Evolutionary conservation across 2,329 filamentous ascomycete species (phyloP).

Genomic region (Blastomyces percursus): DNA sequence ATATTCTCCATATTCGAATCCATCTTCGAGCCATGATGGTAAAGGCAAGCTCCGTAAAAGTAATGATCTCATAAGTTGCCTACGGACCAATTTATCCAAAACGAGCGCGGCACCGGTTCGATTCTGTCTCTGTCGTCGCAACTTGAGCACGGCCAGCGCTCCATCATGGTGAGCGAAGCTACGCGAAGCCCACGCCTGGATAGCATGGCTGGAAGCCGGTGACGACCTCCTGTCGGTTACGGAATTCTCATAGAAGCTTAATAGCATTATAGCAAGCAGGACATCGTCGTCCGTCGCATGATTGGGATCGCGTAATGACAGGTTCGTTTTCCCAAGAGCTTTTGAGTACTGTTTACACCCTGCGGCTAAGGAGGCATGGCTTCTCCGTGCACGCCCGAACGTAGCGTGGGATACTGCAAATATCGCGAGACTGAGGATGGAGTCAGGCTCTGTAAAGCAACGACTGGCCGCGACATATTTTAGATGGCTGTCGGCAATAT

Average conservation of each 20-base stretch:
- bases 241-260: constrained; percentile 3
- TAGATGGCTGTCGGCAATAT: constrained; percentile 1
- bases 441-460: background rate
- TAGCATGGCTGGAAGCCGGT: background rate
- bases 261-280: background rate
- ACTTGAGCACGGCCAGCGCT: background rate
- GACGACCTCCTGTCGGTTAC: background rate
- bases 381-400: background rate
- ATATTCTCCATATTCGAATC: background rate
- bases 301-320: background rate
- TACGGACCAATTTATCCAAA: constrained; percentile 3
- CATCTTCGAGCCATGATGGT: constrained; percentile 2
- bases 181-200: background rate
- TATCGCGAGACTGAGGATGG: constrained; percentile 1
- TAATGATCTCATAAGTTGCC: constrained; percentile 1
- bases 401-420: constrained; percentile 1
- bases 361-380: background rate
- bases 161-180: constrained; percentile 3
- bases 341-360: background rate
- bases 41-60: background rate
- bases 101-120: background rate
- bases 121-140: background rate
- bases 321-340: constrained; percentile 1
- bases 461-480: background rate
- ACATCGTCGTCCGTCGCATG: background rate